A percentile compares a stretch with the other conserved stretches of the same genome.
Evolutionary conservation across 208 protist species (phyloP).

Genomic region (Herpetomonas samuelpessoai): DNA sequence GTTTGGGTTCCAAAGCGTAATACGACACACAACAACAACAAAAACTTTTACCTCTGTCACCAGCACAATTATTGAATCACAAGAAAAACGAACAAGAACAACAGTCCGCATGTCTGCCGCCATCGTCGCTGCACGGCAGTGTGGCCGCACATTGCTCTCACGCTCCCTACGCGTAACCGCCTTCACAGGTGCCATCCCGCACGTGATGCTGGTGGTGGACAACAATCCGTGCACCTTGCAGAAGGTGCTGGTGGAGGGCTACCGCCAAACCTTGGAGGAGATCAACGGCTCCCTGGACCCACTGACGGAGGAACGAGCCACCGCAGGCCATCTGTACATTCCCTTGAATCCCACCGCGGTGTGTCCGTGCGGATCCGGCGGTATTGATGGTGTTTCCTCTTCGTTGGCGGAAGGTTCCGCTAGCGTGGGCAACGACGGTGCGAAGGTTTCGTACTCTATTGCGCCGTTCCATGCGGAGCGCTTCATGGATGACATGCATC

Average conservation of each 20-base stretch:
- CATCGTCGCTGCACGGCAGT: slow-evolving; percentile 49
- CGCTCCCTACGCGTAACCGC: slow-evolving; percentile 63
- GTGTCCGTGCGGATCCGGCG: slow-evolving; percentile 43
- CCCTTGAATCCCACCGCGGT: slow-evolving; percentile 20
- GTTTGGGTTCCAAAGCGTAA: no score
- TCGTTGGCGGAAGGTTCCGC: no score
- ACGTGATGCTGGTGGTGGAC: slow-evolving; percentile 81
- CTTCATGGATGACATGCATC: slow-evolving; percentile 59
- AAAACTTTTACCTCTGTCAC: no score
- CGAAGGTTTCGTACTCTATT: slow-evolving; percentile 61
- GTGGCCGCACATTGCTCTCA: slow-evolving; percentile 71
- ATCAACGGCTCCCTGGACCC: slow-evolving; percentile 32
- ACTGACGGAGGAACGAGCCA: background rate
- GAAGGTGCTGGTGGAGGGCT: slow-evolving; percentile 76
- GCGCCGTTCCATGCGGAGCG: slow-evolving; percentile 46
- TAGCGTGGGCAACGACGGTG: background rate
- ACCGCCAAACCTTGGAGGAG: slow-evolving; percentile 54
- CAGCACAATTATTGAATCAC: no score
- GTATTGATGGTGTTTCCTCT: no score
- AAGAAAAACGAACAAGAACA: no score
- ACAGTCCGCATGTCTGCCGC: slow-evolving; percentile 27
- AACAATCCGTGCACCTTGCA: slow-evolving; percentile 50
- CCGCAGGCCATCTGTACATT: slow-evolving; percentile 28
- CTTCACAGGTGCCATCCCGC: slow-evolving; percentile 67
- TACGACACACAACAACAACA: no score